Base-by-base conservation (phyloP, 225 moss, liverwort and hornwort genomes). In the Polytrichum formosum region DNA sequence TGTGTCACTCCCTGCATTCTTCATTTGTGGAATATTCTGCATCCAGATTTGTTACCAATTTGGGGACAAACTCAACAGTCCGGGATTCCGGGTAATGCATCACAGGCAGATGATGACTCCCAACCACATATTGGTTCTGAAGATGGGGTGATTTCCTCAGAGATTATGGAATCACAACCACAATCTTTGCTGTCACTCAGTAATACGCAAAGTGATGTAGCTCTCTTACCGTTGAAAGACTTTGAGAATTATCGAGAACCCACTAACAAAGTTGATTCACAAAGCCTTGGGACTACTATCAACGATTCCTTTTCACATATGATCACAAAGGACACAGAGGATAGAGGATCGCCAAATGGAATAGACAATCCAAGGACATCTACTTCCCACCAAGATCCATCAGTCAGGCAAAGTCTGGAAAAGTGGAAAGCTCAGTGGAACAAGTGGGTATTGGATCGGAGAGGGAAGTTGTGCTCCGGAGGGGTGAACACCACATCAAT, bases 1-100 rank as follows among this genome's bases (percentile, higher is more conserved):
- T 93, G 91, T 69, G 87, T 96, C 33, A 88, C 93, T 37, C 96
- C 96, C 28, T 96, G 93, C 71, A 80, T 96, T 75, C 91, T 96
- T n/a, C 95, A 96, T 56, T 82, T 96, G 67, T 93, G 90, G 88
- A 87, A 76, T 75, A 54, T 90, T 37, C 61, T 90, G 37, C 79
- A 89, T 61, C 78, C 84, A 16, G 80, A 83, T 53, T 80, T 80
- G 67, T 56, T 79, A 25, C 85, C 81, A 28, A 58, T 87, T 19
- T 82, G 91, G 84, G 77, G 79, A 21, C 69, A 68, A 19, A 54
- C 73, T 18, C 66, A 66, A 27, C 66, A 75, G 54, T 9, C 30
- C 61, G 63, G 66, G 58, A 21, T 22, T 53, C 33, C 10, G 10
- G 25, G 62, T 55, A 71, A 79, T 54, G 54, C 67, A 61, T 66